Conservation (phyloP, 2,329 filamentous ascomycete species). For the Aspergillus pseudoterreus region DNA sequence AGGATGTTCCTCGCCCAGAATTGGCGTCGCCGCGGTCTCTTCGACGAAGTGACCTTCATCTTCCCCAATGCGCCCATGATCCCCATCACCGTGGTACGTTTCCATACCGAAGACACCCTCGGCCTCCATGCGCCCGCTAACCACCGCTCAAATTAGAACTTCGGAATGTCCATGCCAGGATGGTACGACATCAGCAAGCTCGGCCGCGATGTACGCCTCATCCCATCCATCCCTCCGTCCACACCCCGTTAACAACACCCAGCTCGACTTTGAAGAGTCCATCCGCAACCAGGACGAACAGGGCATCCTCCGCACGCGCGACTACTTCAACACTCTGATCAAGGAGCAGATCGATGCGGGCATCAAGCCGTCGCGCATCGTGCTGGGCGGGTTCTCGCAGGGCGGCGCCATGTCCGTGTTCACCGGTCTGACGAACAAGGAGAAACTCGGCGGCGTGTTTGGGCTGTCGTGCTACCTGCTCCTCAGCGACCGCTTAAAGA, state of each 20-base stretch:
- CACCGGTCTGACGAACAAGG: slow-evolving; percentile 67
- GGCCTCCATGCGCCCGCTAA: background rate
- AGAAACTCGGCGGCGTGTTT: slow-evolving; percentile 82
- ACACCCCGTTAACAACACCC: background rate
- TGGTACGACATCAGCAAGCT: slow-evolving; percentile 49
- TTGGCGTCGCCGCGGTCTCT: slow-evolving; percentile 73
- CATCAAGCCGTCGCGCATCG: slow-evolving; percentile 76
- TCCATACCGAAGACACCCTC: too few relatives aligned
- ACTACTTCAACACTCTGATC: slow-evolving; percentile 76
- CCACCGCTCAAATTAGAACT: slow-evolving; percentile 52
- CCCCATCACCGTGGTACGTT: slow-evolving; percentile 71
- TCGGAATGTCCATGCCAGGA: slow-evolving; percentile 75
- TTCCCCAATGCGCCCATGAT: slow-evolving; percentile 87
- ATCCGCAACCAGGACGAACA: slow-evolving; percentile 50
- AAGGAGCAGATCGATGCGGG: slow-evolving; percentile 75
- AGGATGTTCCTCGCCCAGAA: slow-evolving; percentile 78
- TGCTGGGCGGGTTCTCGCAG: slow-evolving; percentile 66
- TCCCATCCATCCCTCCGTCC: slow-evolving; percentile 1
- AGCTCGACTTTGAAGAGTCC: slow-evolving; percentile 42
- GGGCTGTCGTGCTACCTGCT: slow-evolving; percentile 79
- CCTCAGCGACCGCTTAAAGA: slow-evolving; percentile 62
- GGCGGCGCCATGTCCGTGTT: slow-evolving; percentile 85
- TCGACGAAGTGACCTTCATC: slow-evolving; percentile 89
- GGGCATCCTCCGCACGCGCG: slow-evolving; percentile 69
- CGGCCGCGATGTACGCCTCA: slow-evolving; percentile 36